A percentile compares a stretch with the other conserved stretches of the same genome.
Conservation (phyloP, 331 rosid genomes). For the Rosa hybrid region DNA sequence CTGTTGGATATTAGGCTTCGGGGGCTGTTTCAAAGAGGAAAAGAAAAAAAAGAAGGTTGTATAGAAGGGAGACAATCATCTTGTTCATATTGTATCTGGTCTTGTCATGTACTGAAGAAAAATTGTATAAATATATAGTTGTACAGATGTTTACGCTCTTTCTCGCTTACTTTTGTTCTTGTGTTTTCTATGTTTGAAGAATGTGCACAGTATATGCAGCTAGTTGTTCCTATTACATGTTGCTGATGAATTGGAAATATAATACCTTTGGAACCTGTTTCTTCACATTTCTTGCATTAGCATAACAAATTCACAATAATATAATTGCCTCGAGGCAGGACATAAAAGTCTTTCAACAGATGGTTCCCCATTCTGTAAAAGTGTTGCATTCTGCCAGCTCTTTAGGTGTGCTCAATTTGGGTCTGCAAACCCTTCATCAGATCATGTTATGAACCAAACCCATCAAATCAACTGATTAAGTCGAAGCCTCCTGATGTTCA, state of each 20-base stretch:
- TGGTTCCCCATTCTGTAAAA: not conserved
- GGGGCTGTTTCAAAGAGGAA: not conserved
- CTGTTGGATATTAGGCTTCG: slow-evolving; percentile 33
- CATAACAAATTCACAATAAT: not conserved
- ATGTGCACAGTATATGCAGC: not conserved
- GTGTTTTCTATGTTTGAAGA: not conserved
- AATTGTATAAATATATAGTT: slow-evolving; percentile 13
- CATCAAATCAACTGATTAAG: no score
- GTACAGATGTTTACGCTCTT: slow-evolving; percentile 27
- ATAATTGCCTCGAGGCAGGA: not conserved
- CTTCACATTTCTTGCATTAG: not conserved
- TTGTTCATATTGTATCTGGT: slow-evolving; percentile 15
- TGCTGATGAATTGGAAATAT: not conserved
- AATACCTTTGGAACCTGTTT: not conserved
- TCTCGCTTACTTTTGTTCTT: not conserved
- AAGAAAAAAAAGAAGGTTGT: slow-evolving; percentile 17
- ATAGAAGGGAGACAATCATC: slow-evolving; percentile 28
- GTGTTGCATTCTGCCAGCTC: no score
- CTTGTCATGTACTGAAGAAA: slow-evolving; percentile 22
- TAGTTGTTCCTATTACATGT: not conserved
- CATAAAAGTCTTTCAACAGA: not conserved
- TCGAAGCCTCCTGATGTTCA: no score
- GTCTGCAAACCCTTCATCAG: no score
- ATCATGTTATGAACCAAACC: no score
- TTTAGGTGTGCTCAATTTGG: no score